phyloP scores from a whole-genome alignment of 2,329 filamentous ascomycete genomes.

The Westerdykella aurantiaca region DNA sequence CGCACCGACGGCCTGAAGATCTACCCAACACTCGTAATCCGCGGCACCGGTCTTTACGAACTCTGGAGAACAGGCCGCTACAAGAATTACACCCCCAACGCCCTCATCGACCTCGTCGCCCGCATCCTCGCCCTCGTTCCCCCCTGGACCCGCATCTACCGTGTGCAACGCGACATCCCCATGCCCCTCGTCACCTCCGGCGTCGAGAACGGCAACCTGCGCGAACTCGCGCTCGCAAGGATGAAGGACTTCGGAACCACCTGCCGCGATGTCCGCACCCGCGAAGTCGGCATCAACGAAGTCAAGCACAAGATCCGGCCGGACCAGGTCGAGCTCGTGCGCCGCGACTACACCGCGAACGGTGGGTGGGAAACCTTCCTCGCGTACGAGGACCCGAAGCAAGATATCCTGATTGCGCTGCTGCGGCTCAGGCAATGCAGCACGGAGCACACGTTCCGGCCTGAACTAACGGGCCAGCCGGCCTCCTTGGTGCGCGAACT shows the following conservation, averaged over 20 bases:
- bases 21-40: slow-evolving; percentile 94
- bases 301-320: slow-evolving; percentile 98
- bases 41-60: slow-evolving; percentile 93
- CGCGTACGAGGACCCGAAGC: slow-evolving; percentile 96
- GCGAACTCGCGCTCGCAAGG: slow-evolving; percentile 85
- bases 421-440: slow-evolving; percentile 87
- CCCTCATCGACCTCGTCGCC: slow-evolving; percentile 88
- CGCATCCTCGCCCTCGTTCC: slow-evolving; percentile 92
- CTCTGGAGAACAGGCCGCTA: slow-evolving; percentile 95
- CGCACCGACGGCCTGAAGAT: slow-evolving; percentile 96
- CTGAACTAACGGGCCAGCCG: slow-evolving; percentile 77
- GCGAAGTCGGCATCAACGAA: slow-evolving; percentile 97
- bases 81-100: slow-evolving; percentile 98
- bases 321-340: slow-evolving; percentile 90
- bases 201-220: slow-evolving; percentile 93
- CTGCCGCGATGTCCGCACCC: slow-evolving; percentile 90
- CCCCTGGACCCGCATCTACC: slow-evolving; percentile 97
- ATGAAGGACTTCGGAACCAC: slow-evolving; percentile 99
- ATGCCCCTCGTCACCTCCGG: slow-evolving; percentile 99
- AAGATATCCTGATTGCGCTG: slow-evolving; percentile 92
- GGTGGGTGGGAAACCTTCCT: slow-evolving; percentile 98
- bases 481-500: slow-evolving; percentile 90
- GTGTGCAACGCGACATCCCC: slow-evolving; percentile 97
- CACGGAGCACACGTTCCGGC: slow-evolving; percentile 83
- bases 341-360: slow-evolving; percentile 90